A percentile compares a stretch with the other conserved stretches of the same genome.
These are phyloP conservation scores for Cordyceps tenuipes DNA, from an alignment of 2,329 filamentous ascomycete species.

Conservation along the genomic window DNA sequence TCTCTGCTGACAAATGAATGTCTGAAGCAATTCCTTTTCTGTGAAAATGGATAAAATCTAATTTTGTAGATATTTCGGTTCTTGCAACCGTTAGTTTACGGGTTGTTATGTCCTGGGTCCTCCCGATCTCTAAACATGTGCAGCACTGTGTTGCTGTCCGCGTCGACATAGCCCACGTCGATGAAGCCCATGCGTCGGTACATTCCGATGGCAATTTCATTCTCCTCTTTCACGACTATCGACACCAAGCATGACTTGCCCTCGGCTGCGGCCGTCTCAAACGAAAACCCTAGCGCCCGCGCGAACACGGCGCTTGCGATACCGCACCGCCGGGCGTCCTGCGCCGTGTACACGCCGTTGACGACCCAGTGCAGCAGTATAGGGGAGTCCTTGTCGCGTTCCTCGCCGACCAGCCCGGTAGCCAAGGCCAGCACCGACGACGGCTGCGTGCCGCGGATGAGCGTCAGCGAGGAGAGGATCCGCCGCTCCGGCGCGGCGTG, in stretches of 20 bases:
- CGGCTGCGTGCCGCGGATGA: background rate
- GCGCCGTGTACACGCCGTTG: constrained; percentile 8
- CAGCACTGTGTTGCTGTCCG: constrained; percentile 1
- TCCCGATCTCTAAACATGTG: background rate
- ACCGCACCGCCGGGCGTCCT: background rate
- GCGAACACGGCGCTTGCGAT: constrained; percentile 1
- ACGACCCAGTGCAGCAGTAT: constrained; percentile 6
- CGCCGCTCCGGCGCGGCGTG: background rate
- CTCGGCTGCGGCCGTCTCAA: background rate
- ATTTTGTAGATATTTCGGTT: background rate
- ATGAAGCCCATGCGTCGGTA: constrained; percentile 1
- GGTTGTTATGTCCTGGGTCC: background rate
- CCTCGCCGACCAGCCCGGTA: background rate
- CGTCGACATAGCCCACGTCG: constrained; percentile 7
- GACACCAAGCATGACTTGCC: constrained; percentile 4
- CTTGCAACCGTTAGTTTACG: background rate
- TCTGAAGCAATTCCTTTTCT: too few species aligned
- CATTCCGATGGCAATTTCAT: constrained; percentile 1
- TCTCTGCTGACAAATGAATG: too few species aligned
- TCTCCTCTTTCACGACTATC: background rate
- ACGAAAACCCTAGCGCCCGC: background rate
- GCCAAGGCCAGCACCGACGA: background rate
- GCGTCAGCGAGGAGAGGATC: constrained; percentile 2
- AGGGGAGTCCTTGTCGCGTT: constrained; percentile 1
- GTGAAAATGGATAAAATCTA: too few species aligned